Base-by-base conservation (phyloP, 2,329 filamentous ascomycete species). In the Alternaria arborescens region DNA sequence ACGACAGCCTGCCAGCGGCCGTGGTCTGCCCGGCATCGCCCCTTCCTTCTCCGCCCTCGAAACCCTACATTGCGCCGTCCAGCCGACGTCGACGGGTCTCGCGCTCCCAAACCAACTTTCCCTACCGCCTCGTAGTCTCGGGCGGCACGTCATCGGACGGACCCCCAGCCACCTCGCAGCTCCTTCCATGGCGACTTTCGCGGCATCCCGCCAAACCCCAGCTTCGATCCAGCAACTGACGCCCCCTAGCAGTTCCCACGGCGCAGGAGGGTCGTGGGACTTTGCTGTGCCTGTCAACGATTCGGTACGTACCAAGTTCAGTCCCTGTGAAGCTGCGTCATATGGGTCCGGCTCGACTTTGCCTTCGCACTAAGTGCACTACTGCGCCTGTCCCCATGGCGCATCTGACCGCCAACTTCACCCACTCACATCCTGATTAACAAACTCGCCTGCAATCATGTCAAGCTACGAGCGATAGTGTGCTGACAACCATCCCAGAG, bases 231-330 rank as follows among this genome's bases (percentile, higher is more conserved):
- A 74, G 60, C 77, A 78, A 62, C 70, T 79, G 59, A 79, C 77
- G 12, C 78, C 78, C 51, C 78, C 78, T 34, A 78, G 72, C 63
- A 79, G 77, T 62, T 75, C 77, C 12, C 77, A 80, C 73, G 77
- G 77, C 61, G 75, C 66, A 46, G 63, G 73, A 57, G 73, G 69
- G 59, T 69, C 71, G 51, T 79, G 78, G 77, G 77, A 80, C 50
- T 76, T 75, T 63, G 77, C 78, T 42, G 78, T 80, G 48, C 77
- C 78, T 58, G 52, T 79, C 47, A 70, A 74, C 60, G 63, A 74
- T 51, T 62, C 71, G 71, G 78, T 80, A 65, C 64, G 78, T 78
- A 67, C 52, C 52, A 50, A 43, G 16, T 18, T 55, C 20, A 43
- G 22, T 46, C 40, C 32, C 57, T 41, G 53, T 54, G 41, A 48